Percentiles rank a stretch among this genome's conserved stretches.
phyloP scores from a whole-genome alignment of 2,329 filamentous ascomycete species.

The Aureobasidium sp. region DNA sequence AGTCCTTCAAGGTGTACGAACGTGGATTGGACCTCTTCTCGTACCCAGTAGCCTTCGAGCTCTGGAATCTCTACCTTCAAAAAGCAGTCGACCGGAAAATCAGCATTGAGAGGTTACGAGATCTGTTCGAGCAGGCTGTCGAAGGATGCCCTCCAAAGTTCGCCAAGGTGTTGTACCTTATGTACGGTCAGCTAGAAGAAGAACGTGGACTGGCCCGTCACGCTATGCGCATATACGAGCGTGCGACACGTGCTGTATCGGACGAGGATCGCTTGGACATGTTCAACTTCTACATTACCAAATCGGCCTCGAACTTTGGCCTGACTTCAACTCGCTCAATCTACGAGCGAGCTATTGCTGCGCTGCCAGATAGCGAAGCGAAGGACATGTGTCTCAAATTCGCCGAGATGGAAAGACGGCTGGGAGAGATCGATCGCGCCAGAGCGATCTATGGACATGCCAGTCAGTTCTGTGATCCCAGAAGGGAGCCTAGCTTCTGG shows the following conservation, averaged over 20 bases:
- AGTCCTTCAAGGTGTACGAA: slow-evolving; percentile 96
- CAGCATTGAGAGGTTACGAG: slow-evolving; percentile 84
- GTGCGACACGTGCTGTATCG: slow-evolving; percentile 86
- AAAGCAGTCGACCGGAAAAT: slow-evolving; percentile 97
- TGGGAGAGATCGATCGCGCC: slow-evolving; percentile 91
- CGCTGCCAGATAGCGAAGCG: slow-evolving; percentile 86
- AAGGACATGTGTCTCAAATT: slow-evolving; percentile 99
- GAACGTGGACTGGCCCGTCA: slow-evolving; percentile 89
- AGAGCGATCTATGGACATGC: slow-evolving; percentile 94
- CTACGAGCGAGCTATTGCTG: slow-evolving; percentile 90
- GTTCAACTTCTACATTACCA: slow-evolving; percentile 99
- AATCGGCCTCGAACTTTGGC: slow-evolving; percentile 96
- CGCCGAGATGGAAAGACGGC: slow-evolving; percentile 86
- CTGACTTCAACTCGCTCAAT: slow-evolving; percentile 90
- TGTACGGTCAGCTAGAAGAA: slow-evolving; percentile 97
- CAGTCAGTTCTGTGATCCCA: slow-evolving; percentile 93
- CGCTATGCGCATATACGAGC: slow-evolving; percentile 98
- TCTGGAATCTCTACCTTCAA: slow-evolving; percentile 97
- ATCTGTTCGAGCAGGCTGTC: slow-evolving; percentile 94
- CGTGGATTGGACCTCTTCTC: slow-evolving; percentile 95
- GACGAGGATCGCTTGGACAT: slow-evolving; percentile 94
- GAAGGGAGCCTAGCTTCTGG: slow-evolving; percentile 88
- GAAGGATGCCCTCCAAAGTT: slow-evolving; percentile 94
- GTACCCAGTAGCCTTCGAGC: slow-evolving; percentile 94
- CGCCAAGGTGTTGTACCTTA: slow-evolving; percentile 89